These are phyloP conservation scores for Ophiocordyceps australis DNA, from an alignment of 2,329 filamentous ascomycete species.

Conservation along the genomic window DNA sequence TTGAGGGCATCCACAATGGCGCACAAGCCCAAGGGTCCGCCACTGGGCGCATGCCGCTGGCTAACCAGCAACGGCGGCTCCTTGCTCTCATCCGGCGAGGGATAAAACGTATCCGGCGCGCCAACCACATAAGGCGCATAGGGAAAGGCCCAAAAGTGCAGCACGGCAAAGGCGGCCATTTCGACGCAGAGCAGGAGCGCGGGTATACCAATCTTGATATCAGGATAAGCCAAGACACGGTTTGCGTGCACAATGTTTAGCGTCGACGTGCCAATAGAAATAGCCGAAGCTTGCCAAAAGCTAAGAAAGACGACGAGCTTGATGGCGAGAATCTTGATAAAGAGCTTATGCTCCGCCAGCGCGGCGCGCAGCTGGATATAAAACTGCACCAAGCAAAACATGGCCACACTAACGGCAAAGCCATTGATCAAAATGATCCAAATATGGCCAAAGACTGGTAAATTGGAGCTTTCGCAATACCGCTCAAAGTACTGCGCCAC, in stretches of 20 bases:
- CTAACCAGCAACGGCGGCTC: slow-evolving; percentile 22
- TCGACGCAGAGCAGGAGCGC: slow-evolving; percentile 64
- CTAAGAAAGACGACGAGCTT: slow-evolving; percentile 85
- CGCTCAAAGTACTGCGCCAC: slow-evolving; percentile 47
- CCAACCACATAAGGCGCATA: slow-evolving; percentile 47
- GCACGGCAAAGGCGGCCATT: slow-evolving; percentile 62
- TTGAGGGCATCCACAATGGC: slow-evolving; percentile 60
- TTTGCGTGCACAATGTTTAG: slow-evolving; percentile 45
- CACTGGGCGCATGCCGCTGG: slow-evolving; percentile 31
- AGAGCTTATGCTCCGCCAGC: slow-evolving; percentile 50
- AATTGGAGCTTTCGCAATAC: slow-evolving; percentile 67
- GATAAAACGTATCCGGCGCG: slow-evolving; percentile 27
- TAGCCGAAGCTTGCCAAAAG: slow-evolving; percentile 57
- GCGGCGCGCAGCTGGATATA: slow-evolving; percentile 59
- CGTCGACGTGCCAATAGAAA: slow-evolving; percentile 33
- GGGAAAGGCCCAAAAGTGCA: slow-evolving; percentile 72
- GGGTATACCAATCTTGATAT: slow-evolving; percentile 68
- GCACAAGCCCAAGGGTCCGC: slow-evolving; percentile 43
- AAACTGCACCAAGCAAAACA: slow-evolving; percentile 81
- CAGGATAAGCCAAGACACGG: slow-evolving; percentile 45
- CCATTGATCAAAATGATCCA: slow-evolving; percentile 58
- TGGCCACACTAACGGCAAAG: slow-evolving; percentile 59
- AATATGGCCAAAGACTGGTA: slow-evolving; percentile 63
- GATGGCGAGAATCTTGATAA: slow-evolving; percentile 70
- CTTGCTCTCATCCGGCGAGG: slow-evolving; percentile 21